phyloP scores from a whole-genome alignment of 768 basidiomycete species.

The Boletus reticulatus region DNA sequence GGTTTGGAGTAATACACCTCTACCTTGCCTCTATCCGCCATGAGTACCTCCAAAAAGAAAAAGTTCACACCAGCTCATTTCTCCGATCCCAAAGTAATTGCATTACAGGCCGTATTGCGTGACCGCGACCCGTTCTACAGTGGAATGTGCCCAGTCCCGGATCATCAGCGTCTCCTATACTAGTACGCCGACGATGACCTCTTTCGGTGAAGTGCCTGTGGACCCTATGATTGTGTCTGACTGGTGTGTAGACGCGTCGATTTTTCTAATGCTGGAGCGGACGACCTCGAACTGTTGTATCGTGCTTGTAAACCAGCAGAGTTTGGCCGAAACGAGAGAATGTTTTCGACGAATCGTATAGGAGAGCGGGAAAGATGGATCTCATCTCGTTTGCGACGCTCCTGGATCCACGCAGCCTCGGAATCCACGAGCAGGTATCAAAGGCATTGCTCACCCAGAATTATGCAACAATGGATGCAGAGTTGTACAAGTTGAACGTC shows the following conservation, averaged over 20 bases:
- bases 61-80: background rate
- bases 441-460: slow-evolving; percentile 1
- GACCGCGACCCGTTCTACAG: slow-evolving; percentile 1
- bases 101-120: background rate
- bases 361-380: slow-evolving; percentile 49
- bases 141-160: background rate
- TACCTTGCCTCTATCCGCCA: no score
- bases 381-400: slow-evolving; percentile 28
- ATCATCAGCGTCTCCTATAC: background rate
- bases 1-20: no score
- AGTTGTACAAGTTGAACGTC: background rate
- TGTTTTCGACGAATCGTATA: slow-evolving; percentile 16
- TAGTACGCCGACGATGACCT: background rate
- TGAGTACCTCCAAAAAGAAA: background rate
- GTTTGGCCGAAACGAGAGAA: slow-evolving; percentile 2
- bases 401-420: background rate
- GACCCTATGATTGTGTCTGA: background rate
- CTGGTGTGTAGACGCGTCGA: no score
- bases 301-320: slow-evolving; percentile 4
- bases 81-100: background rate
- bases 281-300: no score
- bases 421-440: background rate
- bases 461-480: background rate
- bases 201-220: background rate
- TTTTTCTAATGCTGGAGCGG: no score